Evolutionary conservation across 2,329 filamentous ascomycete species (phyloP), one percentile per base, ranked within the genome.

Genomic region (Pseudogymnoascus destructans): DNA sequence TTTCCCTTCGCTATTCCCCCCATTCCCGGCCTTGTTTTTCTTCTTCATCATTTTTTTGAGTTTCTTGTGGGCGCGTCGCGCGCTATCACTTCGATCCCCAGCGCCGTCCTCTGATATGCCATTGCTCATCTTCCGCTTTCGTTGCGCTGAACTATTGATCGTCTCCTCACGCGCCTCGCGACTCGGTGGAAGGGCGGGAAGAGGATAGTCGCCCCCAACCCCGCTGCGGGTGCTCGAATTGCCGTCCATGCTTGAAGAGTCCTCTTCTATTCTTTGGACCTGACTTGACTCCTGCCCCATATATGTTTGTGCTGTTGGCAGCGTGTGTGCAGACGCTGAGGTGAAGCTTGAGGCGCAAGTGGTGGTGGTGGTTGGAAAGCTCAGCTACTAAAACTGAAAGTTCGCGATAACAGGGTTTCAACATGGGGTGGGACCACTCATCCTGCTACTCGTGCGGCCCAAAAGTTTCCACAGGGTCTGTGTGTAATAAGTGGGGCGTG

Each of bases 201-300:
- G 46, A 11, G n/a, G 23, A 5, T 52, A 52, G 6, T 52, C 46
- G 1, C 46, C 46, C 46, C 30, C 46, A 10, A 19, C 25, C n/a
- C 46, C 46, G n/a, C 46, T 25, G 9, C 46, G 46, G 7, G 25
- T 52, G 25, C 46, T 52, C n/a, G 46, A 52, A 52, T 52, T 30
- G 46, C 10, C 46, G 46, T 52, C 46, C 46, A 52, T 52, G 46
- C 15, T 52, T 30, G 25, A 52, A 15, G 25, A 10, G 46, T 52
- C 46, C 25, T 52, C 46, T 30, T 52, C 46, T 6, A 52, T 30
- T 52, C 30, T 10, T 30, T 52, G 46, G 46, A 52, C 46, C 46
- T 52, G 46, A 9, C 46, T 52, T 52, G 46, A 52, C 46, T 52
- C 46, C 46, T 52, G 46, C 46, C 46, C 46, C 46, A 52, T 52